Evolutionary conservation across 2,329 filamentous ascomycete genomes (phyloP).

Genomic region (Byssothecium circinans): DNA sequence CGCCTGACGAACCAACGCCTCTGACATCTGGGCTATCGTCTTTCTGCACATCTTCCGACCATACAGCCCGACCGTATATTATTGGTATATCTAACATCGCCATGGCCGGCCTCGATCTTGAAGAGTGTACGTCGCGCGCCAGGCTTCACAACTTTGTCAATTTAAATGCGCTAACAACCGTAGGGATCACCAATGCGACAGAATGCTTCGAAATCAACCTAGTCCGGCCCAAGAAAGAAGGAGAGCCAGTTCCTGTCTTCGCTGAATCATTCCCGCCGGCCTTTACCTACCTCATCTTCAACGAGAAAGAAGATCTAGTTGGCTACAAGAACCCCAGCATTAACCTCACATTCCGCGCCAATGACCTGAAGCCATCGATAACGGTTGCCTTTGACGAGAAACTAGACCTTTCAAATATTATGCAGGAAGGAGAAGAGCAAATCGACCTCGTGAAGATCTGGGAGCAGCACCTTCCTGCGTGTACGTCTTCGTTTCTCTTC

Average conservation of each 20-base stretch:
- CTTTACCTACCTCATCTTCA: constrained; percentile 91
- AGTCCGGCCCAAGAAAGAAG: constrained; percentile 28
- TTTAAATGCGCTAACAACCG: constrained; percentile 12
- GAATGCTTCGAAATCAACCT: constrained; percentile 44
- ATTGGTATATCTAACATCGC: no score
- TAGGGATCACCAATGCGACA: constrained; percentile 41
- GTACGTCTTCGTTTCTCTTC: constrained; percentile 47
- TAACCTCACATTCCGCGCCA: constrained; percentile 67
- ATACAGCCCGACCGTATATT: no score
- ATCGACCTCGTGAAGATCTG: constrained; percentile 71
- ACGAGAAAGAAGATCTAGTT: constrained; percentile 88
- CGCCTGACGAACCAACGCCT: no score
- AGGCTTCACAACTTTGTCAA: background rate
- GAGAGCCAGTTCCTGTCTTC: constrained; percentile 45
- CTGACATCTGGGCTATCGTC: no score
- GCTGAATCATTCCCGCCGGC: constrained; percentile 74
- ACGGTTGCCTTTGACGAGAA: constrained; percentile 71
- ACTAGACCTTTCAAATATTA: constrained; percentile 67
- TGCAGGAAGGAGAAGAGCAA: constrained; percentile 58
- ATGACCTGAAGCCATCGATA: constrained; percentile 79
- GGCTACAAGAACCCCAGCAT: constrained; percentile 84
- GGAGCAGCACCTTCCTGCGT: constrained; percentile 64
- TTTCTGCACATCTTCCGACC: no score
- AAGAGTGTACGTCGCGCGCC: constrained; percentile 34
- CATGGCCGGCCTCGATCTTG: constrained; percentile 25